Base-by-base conservation (phyloP, 768 basidiomycete species). In the Mycena crocata region DNA sequence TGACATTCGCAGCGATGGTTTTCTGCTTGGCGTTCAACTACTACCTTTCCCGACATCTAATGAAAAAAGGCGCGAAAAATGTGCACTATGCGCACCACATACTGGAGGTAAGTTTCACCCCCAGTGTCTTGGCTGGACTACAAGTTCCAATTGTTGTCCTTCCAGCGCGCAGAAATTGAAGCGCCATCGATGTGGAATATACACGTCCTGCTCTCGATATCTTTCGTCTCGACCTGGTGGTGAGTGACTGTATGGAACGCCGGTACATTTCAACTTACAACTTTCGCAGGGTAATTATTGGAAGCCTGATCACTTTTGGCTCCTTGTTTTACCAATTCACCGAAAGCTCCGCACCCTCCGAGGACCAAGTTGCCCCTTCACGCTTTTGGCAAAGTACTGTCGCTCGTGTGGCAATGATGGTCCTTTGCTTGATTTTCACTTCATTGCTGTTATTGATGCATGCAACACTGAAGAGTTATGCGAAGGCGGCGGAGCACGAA, bases 221-320 rank as follows among this genome's bases (percentile, higher is more conserved):
- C 65, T 31, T 32, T 23, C 28, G 37, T 50, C 46, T 48, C 65
- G n/a, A 56, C 65, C 39, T 55, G 58, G 59, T 66, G 65, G 65
- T 61, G 35, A 55, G 65, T 24, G 8, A 35, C 26, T 40, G 6
- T 19, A 24, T 28, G 13, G 28, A 55, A 30, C 2, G 15, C 21
- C 4, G 23, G 8, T 21, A 49, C 1, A 17, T 15, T 64, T n/a
- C n/a, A n/a, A n/a, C n/a, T n/a, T 19, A 56, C 31, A 30, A 17
- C 15, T 23, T 6, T 24, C n/a, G 8, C 31, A 66, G 58, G 65
- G 37, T 23, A 1, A 23, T 48, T 8, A 1, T 61, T 10, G 34
- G 60, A 37, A 61, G 65, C 32, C 5, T 45, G 5, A 10, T 30
- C 58, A 61, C 58, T 5, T 61, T 66, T 21, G 57, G 30, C 28